Conservation (phyloP, 108 stramenopile genomes). For the Phaeodactylum tricornutum region DNA sequence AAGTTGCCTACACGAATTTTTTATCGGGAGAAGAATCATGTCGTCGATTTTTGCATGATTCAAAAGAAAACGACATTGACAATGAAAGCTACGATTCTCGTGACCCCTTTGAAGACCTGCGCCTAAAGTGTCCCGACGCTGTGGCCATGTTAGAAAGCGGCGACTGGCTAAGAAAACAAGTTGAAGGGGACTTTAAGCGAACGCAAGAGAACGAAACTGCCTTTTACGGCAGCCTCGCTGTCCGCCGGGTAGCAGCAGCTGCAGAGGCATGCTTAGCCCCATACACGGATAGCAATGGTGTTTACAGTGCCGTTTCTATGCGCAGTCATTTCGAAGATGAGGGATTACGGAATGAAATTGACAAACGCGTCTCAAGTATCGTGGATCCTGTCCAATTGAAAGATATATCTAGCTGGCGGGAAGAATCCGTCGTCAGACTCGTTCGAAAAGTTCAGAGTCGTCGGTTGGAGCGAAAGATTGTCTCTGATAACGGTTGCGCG, state of each 20-base stretch:
- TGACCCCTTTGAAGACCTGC: slow-evolving; percentile 54
- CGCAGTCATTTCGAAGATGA: slow-evolving; percentile 51
- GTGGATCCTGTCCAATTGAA: slow-evolving; percentile 39
- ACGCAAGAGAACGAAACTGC: slow-evolving; percentile 81
- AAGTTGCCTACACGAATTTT: slow-evolving; percentile 49
- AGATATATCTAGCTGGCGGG: slow-evolving; percentile 56
- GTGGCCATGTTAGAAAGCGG: slow-evolving; percentile 56
- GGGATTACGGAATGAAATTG: slow-evolving; percentile 32
- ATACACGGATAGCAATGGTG: slow-evolving; percentile 23
- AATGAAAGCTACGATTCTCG: no score
- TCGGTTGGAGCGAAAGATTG: slow-evolving; percentile 43
- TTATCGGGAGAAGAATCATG: slow-evolving; percentile 12
- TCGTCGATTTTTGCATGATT: no score
- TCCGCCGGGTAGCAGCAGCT: slow-evolving; percentile 55
- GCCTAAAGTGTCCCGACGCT: slow-evolving; percentile 63
- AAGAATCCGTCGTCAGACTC: slow-evolving; percentile 48
- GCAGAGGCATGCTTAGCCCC: slow-evolving; percentile 50
- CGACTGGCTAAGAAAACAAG: slow-evolving; percentile 38
- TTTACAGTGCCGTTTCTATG: slow-evolving; percentile 30
- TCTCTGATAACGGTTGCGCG: slow-evolving; percentile 58
- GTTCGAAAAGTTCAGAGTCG: slow-evolving; percentile 58
- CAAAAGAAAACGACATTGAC: slow-evolving; percentile 4
- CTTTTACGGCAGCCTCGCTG: slow-evolving; percentile 65
- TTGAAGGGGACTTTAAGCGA: slow-evolving; percentile 53
- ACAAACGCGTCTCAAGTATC: slow-evolving; percentile 31